Conservation (phyloP, 2,329 filamentous ascomycete genomes). For the Colletotrichum liaoningense region DNA sequence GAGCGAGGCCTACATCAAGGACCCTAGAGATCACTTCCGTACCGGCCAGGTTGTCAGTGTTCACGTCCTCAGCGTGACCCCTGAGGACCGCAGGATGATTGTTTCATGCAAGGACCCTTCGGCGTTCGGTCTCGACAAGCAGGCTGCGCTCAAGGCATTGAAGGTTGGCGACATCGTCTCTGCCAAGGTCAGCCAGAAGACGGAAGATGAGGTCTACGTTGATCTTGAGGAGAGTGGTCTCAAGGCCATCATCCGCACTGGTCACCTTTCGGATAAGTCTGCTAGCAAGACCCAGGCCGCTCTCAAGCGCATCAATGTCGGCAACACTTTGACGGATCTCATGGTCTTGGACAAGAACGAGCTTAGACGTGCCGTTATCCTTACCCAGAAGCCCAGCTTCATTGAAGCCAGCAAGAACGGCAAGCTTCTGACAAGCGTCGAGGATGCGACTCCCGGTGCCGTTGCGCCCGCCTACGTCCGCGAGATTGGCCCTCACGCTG, state of each 20-base stretch:
- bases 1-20: slow-evolving; percentile 95
- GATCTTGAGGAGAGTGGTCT: slow-evolving; percentile 80
- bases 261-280: slow-evolving; percentile 88
- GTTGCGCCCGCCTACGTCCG: slow-evolving; percentile 83
- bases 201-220: slow-evolving; percentile 79
- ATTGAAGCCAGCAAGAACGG: slow-evolving; percentile 79
- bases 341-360: slow-evolving; percentile 88
- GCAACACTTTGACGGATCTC: slow-evolving; percentile 85
- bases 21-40: slow-evolving; percentile 90
- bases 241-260: slow-evolving; percentile 80
- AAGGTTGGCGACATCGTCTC: slow-evolving; percentile 80
- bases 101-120: slow-evolving; percentile 94
- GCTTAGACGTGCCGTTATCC: slow-evolving; percentile 77
- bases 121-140: slow-evolving; percentile 79
- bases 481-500: slow-evolving; percentile 82
- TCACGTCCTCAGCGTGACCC: slow-evolving; percentile 84
- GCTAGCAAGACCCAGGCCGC: slow-evolving; percentile 80
- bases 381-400: slow-evolving; percentile 87
- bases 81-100: slow-evolving; percentile 76
- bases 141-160: slow-evolving; percentile 80
- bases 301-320: slow-evolving; percentile 84
- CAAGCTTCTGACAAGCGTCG: slow-evolving; percentile 77
- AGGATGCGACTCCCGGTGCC: slow-evolving; percentile 76
- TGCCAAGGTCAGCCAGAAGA: slow-evolving; percentile 85
- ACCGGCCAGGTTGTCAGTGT: slow-evolving; percentile 92